Evolutionary conservation across 2,329 filamentous ascomycete genomes (phyloP), one percentile per base, ranked within the genome.

Genomic region (Tolypocladium nubicola): DNA sequence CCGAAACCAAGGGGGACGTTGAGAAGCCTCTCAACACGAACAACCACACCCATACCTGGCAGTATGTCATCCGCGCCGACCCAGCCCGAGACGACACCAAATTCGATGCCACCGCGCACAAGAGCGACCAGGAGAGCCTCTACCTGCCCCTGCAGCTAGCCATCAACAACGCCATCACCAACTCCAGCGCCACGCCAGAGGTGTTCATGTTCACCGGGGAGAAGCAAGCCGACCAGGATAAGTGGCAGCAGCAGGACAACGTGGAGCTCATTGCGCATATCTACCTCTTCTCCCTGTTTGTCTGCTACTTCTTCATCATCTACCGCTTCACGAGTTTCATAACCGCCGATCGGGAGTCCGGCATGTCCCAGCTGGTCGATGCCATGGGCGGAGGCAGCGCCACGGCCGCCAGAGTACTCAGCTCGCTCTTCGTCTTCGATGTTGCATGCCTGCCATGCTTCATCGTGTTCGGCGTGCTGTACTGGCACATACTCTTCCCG

Each of bases 71-170:
- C 40, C 61, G 63, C 1, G 61, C 61, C 19, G 66, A 70, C 53
- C 63, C 60, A 1, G 58, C 59, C 4, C 57, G 60, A 26, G 52
- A 58, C 40, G 79, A 50, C 66, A 63, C 9, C 73, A 73, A 40
- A 76, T 86, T 59, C 52, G 77, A 79, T 61, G 79, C 82, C 38
- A 71, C 79, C 38, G 69, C 73, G 6, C 63, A 64, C 55, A 53
- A 58, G 16, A 66, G 61, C 35, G 58, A 63, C 43, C 56, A 62
- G 37, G 64, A 70, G 50, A 54, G 54, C 2, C 56, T 66, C 8
- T 65, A 62, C 55, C 37, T 66, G 21, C 67, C 69, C 1, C 59
- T 68, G 3, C 66, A 68, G 53, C 59, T 68, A 21, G 75, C 78
- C 16, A 60, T 69, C 45, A 67, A 70, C 53, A 67, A 66, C 52